Evolutionary conservation across 2,329 filamentous ascomycete species (phyloP).

Genomic region (Pyrenochaeta sp.): DNA sequence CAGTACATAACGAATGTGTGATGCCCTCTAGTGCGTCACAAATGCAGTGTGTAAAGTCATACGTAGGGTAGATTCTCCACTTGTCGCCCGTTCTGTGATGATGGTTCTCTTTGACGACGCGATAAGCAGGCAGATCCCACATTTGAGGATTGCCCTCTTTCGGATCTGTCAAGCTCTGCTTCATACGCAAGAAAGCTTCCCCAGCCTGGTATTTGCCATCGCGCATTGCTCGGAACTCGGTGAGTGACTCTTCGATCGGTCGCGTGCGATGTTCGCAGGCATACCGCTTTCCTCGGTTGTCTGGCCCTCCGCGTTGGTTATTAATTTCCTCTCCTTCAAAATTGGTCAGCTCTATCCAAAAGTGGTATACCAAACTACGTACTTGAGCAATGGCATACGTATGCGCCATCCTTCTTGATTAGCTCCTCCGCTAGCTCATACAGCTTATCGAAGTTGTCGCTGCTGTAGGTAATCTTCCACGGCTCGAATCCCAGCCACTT

Average conservation of each 20-base stretch:
- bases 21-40: constrained; percentile 93
- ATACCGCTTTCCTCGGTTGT: constrained; percentile 73
- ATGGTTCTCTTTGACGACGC: constrained; percentile 75
- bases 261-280: constrained; percentile 83
- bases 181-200: constrained; percentile 90
- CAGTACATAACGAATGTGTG: constrained; percentile 91
- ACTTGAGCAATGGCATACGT: constrained; percentile 87
- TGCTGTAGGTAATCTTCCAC: constrained; percentile 81
- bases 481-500: constrained; percentile 88
- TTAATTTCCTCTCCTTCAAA: constrained; percentile 78
- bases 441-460: constrained; percentile 86
- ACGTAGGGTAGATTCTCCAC: constrained; percentile 95
- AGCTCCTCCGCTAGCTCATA: constrained; percentile 90
- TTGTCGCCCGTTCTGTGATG: constrained; percentile 82
- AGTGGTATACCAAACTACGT: constrained; percentile 15
- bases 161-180: constrained; percentile 72
- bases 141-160: constrained; percentile 88
- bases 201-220: constrained; percentile 89
- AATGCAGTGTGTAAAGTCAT: constrained; percentile 90
- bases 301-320: constrained; percentile 81
- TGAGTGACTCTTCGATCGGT: constrained; percentile 76
- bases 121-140: constrained; percentile 95
- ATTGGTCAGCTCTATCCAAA: constrained; percentile 28
- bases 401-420: constrained; percentile 72
- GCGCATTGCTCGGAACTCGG: constrained; percentile 87